Evolutionary conservation across 345 rosid genomes (phyloP), one percentile per base, ranked within the genome.

Genomic region (Tarenaya hassleriana): DNA sequence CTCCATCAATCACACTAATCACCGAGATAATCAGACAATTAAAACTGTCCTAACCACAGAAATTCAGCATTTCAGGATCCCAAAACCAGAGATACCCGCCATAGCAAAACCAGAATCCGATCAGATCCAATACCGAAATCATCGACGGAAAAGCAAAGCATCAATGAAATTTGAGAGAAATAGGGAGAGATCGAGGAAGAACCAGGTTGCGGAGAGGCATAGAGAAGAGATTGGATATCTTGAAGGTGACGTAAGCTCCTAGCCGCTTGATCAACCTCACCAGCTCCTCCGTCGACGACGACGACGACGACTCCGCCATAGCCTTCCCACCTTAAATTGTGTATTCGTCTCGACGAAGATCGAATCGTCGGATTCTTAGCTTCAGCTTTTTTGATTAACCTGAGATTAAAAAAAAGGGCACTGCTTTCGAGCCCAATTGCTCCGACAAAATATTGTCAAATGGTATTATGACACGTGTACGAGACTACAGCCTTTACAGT

Each of bases 241-340:
- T 85, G 76, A 74, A 24, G 46, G 91, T 75, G 55, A 94, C 66
- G 70, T 74, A 88, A 41, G 94, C 90, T 38, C 99, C 86, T 51
- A 94, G 73, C 7, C 95, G 91, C 69, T 86, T 94, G 64, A 94
- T 80, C 60, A 88, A 81, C 68, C 83, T 88, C 34, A 88, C 59
- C 50, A 88, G 71, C 65, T 88, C 94, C 32, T 85, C 99, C 55
- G 75, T 80, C 14, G 95, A 75, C 48, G 89, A 73, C 5, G 70
- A 10, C 24, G 56, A 64, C 4, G 80, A 70, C 48, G 78, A 59
- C 52, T 77, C 84, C 34, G 82, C 80, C 91, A 83, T 83, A 40
- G 20, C 7, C 34, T 11, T 8, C 3, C n/a, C 10, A 7, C 41
- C 34, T 16, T 15, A 0, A 44, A 51, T 24, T 5, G 37, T 31